phyloP scores from a whole-genome alignment of 305 asterid species.

The Galium porrigens region DNA sequence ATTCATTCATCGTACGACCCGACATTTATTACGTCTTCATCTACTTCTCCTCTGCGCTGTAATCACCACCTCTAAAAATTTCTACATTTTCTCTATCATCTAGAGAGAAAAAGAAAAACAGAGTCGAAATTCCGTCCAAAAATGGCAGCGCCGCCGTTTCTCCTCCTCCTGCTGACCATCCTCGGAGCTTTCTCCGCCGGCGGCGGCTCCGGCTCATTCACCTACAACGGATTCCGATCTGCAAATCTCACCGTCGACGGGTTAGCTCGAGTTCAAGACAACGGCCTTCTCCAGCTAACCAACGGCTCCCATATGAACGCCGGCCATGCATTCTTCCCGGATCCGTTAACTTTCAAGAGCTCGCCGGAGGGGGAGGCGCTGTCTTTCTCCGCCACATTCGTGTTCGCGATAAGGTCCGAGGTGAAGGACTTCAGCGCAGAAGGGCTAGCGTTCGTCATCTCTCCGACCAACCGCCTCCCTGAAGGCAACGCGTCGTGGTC shows the following conservation, averaged over 20 bases:
- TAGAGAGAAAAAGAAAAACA: neutral
- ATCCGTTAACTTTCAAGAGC: conserved; percentile 3
- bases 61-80: too few relatives aligned
- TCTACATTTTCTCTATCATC: neutral
- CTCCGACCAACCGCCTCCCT: conserved; percentile 1
- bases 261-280: neutral
- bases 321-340: conserved; percentile 6
- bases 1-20: neutral
- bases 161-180: neutral
- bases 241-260: neutral
- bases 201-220: neutral
- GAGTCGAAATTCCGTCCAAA: neutral
- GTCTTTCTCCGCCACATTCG: conserved; percentile 3
- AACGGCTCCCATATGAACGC: neutral
- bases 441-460: conserved; percentile 2
- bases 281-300: neutral
- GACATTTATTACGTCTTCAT: neutral
- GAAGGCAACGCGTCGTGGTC: neutral
- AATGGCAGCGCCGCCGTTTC: neutral
- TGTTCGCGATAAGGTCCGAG: neutral
- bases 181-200: neutral
- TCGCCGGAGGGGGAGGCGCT: neutral
- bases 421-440: neutral
- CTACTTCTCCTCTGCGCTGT: neutral
- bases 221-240: conserved; percentile 8